Evolutionary conservation across 2,329 filamentous ascomycete genomes (phyloP).

Genomic region (Elsinoe batatas): DNA sequence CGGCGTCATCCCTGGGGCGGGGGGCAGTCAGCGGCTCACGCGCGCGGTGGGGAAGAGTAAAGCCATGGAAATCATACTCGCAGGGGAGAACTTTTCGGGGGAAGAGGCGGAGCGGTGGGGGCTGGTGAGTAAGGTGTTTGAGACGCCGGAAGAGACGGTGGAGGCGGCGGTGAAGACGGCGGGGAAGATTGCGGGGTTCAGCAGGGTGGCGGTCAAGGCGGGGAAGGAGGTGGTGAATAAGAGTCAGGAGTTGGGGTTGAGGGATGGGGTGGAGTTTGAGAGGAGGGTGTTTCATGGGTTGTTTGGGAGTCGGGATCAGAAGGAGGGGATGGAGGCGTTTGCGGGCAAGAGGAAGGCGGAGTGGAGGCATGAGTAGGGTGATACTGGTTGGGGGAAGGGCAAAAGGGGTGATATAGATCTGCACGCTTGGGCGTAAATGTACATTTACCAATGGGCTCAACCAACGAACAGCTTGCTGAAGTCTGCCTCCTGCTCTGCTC

Average conservation of each 20-base stretch:
- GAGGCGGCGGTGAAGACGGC: conserved; percentile 73
- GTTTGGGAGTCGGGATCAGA: conserved; percentile 94
- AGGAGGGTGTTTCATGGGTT: conserved; percentile 82
- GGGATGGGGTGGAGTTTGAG: conserved; percentile 93
- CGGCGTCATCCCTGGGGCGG: conserved; percentile 82
- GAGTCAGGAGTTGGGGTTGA: conserved; percentile 80
- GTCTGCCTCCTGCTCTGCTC: conserved; percentile 49
- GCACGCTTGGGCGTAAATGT: neutral
- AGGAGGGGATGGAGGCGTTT: conserved; percentile 80
- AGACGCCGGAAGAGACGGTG: conserved; percentile 70
- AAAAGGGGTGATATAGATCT: neutral
- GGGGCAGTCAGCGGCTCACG: conserved; percentile 81
- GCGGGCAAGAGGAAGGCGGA: conserved; percentile 87
- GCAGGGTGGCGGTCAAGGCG: conserved; percentile 75
- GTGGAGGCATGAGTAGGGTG: conserved; percentile 66
- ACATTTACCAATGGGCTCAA: conserved; percentile 17
- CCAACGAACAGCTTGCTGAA: conserved; percentile 39
- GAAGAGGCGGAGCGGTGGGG: conserved; percentile 84
- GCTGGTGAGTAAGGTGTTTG: conserved; percentile 72
- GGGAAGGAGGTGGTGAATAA: conserved; percentile 99
- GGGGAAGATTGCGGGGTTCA: conserved; percentile 79
- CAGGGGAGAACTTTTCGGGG: conserved; percentile 73
- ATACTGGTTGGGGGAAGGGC: neutral
- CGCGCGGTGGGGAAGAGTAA: conserved; percentile 58
- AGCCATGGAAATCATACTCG: conserved; percentile 87